A percentile compares a stretch with the other conserved stretches of the same genome.
These are phyloP conservation scores for Sinapis alba DNA, from an alignment of 441 rosid genomes.

Conservation along the genomic window DNA sequence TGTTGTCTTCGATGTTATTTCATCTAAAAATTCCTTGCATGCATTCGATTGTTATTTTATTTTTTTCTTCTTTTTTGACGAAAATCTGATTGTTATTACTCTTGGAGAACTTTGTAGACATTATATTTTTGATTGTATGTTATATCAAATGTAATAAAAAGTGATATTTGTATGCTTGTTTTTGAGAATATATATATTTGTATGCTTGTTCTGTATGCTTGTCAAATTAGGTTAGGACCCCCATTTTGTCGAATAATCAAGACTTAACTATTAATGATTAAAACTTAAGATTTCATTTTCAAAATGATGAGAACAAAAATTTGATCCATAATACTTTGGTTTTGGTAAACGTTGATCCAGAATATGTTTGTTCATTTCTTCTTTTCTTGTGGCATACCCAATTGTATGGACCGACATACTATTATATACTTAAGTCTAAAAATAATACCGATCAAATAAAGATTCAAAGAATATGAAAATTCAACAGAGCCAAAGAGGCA, in stretches of 20 bases:
- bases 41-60: neutral
- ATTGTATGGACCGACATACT: neutral
- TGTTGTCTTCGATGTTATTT: neutral
- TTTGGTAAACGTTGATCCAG: neutral
- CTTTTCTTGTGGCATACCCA: neutral
- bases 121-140: neutral
- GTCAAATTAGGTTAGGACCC: too few relatives aligned
- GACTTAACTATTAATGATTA: neutral
- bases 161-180: neutral
- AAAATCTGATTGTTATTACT: neutral
- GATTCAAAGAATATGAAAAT: constrained; percentile 30
- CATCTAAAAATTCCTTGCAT: neutral
- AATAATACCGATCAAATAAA: constrained; percentile 23
- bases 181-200: too few relatives aligned
- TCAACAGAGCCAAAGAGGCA: constrained; percentile 32
- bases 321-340: neutral
- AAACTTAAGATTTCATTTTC: neutral
- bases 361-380: constrained; percentile 1
- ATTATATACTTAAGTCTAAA: constrained; percentile 6
- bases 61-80: too few relatives aligned
- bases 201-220: too few relatives aligned
- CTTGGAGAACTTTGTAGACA: neutral
- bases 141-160: neutral
- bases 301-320: neutral
- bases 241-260: too few relatives aligned